These are phyloP conservation scores for Camillea tinctor DNA, from an alignment of 2,329 filamentous ascomycete species.

Conservation along the genomic window DNA sequence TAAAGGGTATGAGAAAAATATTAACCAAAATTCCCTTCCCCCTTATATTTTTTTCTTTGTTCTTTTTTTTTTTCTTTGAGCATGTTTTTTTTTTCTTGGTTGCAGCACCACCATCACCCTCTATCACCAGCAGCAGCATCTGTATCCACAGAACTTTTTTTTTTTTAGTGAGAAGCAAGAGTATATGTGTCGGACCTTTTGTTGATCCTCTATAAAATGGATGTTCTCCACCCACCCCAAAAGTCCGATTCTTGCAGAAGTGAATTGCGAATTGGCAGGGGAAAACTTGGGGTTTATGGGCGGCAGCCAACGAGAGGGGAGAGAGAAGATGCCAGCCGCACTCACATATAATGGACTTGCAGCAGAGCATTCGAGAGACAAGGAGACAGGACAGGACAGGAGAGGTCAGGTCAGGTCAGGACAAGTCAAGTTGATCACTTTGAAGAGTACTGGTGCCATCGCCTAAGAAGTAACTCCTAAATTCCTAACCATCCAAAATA, in stretches of 20 bases:
- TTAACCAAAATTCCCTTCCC: slow-evolving; percentile 15
- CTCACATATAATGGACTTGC: slow-evolving; percentile 7
- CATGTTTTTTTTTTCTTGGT: slow-evolving; percentile 4
- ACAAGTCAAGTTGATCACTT: slow-evolving; percentile 10
- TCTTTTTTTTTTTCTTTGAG: slow-evolving; percentile 2
- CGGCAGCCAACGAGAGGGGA: slow-evolving; percentile 7
- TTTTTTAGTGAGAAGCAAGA: slow-evolving; percentile 16
- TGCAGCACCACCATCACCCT: slow-evolving; percentile 13
- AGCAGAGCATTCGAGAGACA: slow-evolving; percentile 1
- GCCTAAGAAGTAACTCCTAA: slow-evolving; percentile 28
- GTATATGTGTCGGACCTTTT: slow-evolving; percentile 25
- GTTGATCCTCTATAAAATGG: slow-evolving; percentile 24
- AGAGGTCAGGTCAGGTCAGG: background rate
- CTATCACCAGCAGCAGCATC: slow-evolving; percentile 8
- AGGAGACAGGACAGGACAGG: background rate
- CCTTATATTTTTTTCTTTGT: slow-evolving; percentile 7
- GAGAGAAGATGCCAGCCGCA: slow-evolving; percentile 13
- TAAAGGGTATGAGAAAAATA: slow-evolving; percentile 34
- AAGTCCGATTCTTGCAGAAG: slow-evolving; percentile 17
- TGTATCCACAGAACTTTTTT: slow-evolving; percentile 21
- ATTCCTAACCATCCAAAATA: slow-evolving; percentile 23
- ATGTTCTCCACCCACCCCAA: slow-evolving; percentile 12
- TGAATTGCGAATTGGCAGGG: slow-evolving; percentile 25
- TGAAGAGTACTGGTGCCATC: slow-evolving; percentile 17
- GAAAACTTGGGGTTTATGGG: slow-evolving; percentile 7